phyloP scores from a whole-genome alignment of 1,139 yeast genomes.

The Sugiyamaella japonica region DNA sequence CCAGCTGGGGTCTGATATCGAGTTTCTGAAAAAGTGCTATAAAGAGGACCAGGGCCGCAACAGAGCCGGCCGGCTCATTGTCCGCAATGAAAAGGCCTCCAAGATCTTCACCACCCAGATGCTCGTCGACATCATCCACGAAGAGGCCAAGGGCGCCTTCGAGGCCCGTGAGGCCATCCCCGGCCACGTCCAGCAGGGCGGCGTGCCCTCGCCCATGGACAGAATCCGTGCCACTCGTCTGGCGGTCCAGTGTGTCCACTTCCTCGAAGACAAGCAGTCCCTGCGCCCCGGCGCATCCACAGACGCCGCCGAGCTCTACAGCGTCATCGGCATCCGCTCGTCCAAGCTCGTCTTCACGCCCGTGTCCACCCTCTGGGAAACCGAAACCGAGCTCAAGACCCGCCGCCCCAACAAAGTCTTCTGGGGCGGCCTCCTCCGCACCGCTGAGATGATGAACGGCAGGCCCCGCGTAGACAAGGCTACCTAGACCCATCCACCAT shows the following conservation, averaged over 20 bases:
- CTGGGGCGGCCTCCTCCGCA: slow-evolving; percentile 73
- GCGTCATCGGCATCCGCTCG: slow-evolving; percentile 81
- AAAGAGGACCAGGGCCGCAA: slow-evolving; percentile 74
- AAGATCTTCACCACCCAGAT: slow-evolving; percentile 76
- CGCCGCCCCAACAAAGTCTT: slow-evolving; percentile 89
- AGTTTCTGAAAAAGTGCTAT: slow-evolving; percentile 66
- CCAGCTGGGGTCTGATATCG: slow-evolving; percentile 75
- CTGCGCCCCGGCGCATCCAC: slow-evolving; percentile 19
- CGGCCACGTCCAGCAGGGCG: slow-evolving; percentile 98
- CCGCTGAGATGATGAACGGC: slow-evolving; percentile 85
- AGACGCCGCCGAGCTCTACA: slow-evolving; percentile 60
- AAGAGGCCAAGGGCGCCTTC: slow-evolving; percentile 72
- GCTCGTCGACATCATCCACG: slow-evolving; percentile 77
- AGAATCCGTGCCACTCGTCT: slow-evolving; percentile 88
- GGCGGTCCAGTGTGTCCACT: slow-evolving; percentile 84
- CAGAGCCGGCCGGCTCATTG: slow-evolving; percentile 80
- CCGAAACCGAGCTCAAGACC: slow-evolving; percentile 72
- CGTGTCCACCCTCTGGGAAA: slow-evolving; percentile 74
- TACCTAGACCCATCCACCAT: too few species aligned
- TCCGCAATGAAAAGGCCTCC: slow-evolving; percentile 85
- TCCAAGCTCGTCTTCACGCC: slow-evolving; percentile 75
- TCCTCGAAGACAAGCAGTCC: slow-evolving; percentile 56
- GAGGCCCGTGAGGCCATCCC: slow-evolving; percentile 96
- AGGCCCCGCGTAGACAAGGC: slow-evolving; percentile 44
- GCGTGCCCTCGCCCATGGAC: slow-evolving; percentile 92